These are phyloP conservation scores for Amanita exitialis DNA, from an alignment of 768 basidiomycete species.

Conservation along the genomic window DNA sequence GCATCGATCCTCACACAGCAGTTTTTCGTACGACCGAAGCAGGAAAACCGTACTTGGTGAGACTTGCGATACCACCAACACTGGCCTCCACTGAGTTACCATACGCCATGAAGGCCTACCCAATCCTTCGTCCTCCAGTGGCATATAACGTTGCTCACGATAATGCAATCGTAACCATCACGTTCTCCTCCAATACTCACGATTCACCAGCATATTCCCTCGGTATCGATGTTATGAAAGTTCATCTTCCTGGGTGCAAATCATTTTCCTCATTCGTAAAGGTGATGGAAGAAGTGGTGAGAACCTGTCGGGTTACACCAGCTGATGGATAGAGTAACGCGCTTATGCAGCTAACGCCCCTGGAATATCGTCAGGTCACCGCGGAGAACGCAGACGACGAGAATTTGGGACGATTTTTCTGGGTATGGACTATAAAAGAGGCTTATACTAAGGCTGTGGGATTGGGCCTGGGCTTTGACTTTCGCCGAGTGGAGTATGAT, in stretches of 20 bases:
- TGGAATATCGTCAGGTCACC: slow-evolving; percentile 29
- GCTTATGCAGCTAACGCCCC: slow-evolving; percentile 28
- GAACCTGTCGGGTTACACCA: slow-evolving; percentile 5
- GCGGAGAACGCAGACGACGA: slow-evolving; percentile 34
- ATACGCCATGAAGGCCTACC: slow-evolving; percentile 27
- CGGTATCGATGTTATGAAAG: slow-evolving; percentile 79
- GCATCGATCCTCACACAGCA: slow-evolving; percentile 36
- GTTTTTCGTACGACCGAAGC: slow-evolving; percentile 45
- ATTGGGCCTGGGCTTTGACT: slow-evolving; percentile 74
- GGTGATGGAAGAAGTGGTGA: slow-evolving; percentile 56
- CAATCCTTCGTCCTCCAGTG: slow-evolving; percentile 40
- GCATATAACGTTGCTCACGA: slow-evolving; percentile 83
- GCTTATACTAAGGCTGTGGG: slow-evolving; percentile 88
- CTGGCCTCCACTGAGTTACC: neutral
- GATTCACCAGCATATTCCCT: slow-evolving; percentile 47
- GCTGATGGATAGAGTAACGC: slow-evolving; percentile 4
- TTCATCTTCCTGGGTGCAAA: slow-evolving; percentile 49
- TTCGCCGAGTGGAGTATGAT: slow-evolving; percentile 67
- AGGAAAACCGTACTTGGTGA: slow-evolving; percentile 72
- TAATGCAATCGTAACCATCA: slow-evolving; percentile 62
- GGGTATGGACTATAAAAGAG: slow-evolving; percentile 88
- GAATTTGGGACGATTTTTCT: slow-evolving; percentile 57
- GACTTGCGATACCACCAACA: slow-evolving; percentile 17
- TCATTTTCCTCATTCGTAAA: slow-evolving; percentile 53
- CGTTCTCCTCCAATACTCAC: slow-evolving; percentile 33